Conservation (phyloP, 228 moss, liverwort and hornwort species). For the Sphagnum magellanicum region DNA sequence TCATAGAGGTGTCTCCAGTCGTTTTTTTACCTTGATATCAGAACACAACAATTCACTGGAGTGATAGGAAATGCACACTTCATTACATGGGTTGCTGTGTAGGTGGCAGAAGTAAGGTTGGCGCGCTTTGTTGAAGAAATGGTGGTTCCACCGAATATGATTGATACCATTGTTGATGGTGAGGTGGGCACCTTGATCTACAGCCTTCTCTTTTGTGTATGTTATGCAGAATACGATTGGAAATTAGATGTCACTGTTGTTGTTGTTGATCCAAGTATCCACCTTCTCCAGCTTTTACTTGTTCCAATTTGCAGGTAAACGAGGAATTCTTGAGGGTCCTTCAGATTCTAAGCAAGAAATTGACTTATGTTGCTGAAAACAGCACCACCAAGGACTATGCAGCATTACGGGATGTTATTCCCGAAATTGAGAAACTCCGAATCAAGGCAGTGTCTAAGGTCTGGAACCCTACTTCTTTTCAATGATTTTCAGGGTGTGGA, state of each 20-base stretch:
- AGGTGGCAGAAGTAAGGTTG: conserved; percentile 92
- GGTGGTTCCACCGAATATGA: conserved; percentile 89
- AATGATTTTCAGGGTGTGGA: too few relatives aligned
- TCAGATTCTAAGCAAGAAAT: conserved; percentile 82
- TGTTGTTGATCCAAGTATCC: neutral
- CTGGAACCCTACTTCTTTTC: neutral
- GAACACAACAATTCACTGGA: too few relatives aligned
- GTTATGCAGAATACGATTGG: neutral
- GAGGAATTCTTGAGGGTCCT: conserved; percentile 84
- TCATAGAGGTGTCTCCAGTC: neutral
- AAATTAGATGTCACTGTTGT: neutral
- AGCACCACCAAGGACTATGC: conserved; percentile 68
- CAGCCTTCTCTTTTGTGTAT: neutral
- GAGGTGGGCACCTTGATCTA: conserved; percentile 41
- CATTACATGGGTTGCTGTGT: conserved; percentile 10
- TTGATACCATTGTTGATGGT: conserved; percentile 95
- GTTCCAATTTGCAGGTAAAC: conserved; percentile 53
- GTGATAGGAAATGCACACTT: neutral
- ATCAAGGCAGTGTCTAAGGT: conserved; percentile 89
- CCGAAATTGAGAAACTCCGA: conserved; percentile 88
- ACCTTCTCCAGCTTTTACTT: too few relatives aligned
- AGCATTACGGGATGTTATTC: conserved; percentile 87
- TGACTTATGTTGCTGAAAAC: conserved; percentile 71
- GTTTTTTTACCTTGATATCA: too few relatives aligned
- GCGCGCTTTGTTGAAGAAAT: conserved; percentile 95